Evolutionary conservation across 345 rosid genomes (phyloP).

Genomic region (Citrus medica): DNA sequence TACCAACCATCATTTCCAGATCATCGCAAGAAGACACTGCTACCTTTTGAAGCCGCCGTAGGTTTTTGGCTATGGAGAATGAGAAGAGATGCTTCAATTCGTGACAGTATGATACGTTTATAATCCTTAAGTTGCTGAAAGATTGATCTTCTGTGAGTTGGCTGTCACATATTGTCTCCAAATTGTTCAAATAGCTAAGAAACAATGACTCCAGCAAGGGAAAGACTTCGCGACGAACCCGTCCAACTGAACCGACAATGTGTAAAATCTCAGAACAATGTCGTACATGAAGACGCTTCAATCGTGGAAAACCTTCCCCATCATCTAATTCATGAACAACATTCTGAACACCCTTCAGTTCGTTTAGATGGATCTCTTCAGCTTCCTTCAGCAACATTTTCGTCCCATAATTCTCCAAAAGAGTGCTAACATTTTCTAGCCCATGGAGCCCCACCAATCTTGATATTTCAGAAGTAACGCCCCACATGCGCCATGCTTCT

Average conservation of each 20-base stretch:
- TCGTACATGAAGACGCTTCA: slow-evolving; percentile 6
- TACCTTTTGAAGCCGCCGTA: too few species aligned
- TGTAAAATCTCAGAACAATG: not conserved
- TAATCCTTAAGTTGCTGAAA: slow-evolving; percentile 6
- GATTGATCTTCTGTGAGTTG: not conserved
- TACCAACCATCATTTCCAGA: too few species aligned
- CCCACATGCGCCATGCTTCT: not conserved
- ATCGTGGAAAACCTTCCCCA: slow-evolving; percentile 5
- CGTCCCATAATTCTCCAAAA: not conserved
- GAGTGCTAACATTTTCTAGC: not conserved
- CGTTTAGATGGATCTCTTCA: slow-evolving; percentile 10
- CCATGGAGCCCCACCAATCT: slow-evolving; percentile 5
- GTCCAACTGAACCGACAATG: not conserved
- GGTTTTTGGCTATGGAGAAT: too few species aligned
- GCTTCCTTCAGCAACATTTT: slow-evolving; percentile 6
- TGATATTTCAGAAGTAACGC: too few species aligned
- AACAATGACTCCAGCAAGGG: slow-evolving; percentile 3
- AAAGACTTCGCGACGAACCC: not conserved
- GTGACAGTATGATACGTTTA: too few species aligned
- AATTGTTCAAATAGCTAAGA: not conserved
- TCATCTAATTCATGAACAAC: not conserved
- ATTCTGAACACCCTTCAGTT: not conserved
- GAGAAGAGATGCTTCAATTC: too few species aligned
- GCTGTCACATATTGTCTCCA: slow-evolving; percentile 14
- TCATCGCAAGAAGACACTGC: accelerated